Base-by-base conservation (phyloP, 345 rosid species). In the Citrus sp. region DNA sequence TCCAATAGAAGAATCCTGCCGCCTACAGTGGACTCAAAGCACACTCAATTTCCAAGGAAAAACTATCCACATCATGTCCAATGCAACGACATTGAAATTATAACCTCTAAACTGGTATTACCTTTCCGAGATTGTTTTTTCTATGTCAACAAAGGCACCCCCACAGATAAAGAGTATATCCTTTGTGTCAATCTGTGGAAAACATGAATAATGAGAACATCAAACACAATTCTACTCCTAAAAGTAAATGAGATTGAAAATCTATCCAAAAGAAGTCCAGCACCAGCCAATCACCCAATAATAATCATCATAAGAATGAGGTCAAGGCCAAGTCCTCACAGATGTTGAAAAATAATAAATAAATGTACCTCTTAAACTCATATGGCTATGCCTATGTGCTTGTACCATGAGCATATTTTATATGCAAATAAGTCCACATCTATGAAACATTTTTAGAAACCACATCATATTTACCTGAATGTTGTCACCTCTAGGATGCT, bases 121-220 rank as follows among this genome's bases (percentile, higher is more conserved):
- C 99, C 98, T 94, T 87, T 97, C 99, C 4, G 99, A 97, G 73
- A 97, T 94, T 6, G 98, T 97, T 86, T 97, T 97, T 89, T 97
- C 99, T 56, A 97, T 87, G 86, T 93, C 98, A 79, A 93, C 86
- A 84, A 97, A 97, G 58, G 98, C 99, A 80, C 99, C 98, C 19
- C 98, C 99, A 66, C 99, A 94, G 76, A 97, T 94, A 85, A 97
- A 97, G 84, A 97, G 97, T 82, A 97, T 97, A 80, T 97, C 98
- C 88, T 94, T 97, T 5, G 99, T 97, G 87, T 97, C 98, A 76
- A 97, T 94, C 99, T 97, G 88, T 80, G 54, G 28, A 13, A 32
- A 76, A 75, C 61, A 71, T 34, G 3, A 82, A 55, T 1, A 35
- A 59, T 9, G 19, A 6, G 55, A 40, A 37, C 30, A 27, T 18